Conservation (phyloP, 2,329 filamentous ascomycete genomes). For the Thielaviopsis ethacetica region DNA sequence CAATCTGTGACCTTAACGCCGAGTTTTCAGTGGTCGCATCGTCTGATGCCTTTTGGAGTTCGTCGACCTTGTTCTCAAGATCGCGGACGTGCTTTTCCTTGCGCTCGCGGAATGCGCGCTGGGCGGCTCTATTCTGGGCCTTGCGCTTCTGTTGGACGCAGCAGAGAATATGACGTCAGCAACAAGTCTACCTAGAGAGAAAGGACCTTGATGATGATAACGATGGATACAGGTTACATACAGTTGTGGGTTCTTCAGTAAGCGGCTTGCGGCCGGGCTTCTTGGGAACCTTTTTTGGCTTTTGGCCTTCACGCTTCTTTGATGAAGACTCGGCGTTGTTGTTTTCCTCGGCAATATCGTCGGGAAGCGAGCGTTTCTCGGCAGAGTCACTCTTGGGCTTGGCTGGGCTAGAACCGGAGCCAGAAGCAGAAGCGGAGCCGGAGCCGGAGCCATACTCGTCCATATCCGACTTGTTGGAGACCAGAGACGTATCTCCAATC, state of each 20-base stretch:
- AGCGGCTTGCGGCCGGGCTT: constrained; percentile 93
- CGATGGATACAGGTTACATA: constrained; percentile 34
- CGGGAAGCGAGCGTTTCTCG: constrained; percentile 59
- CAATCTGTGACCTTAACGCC: constrained; percentile 69
- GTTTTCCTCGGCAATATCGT: constrained; percentile 49
- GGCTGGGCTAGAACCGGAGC: background rate
- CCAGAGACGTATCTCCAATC: constrained; percentile 50
- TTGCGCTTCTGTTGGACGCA: constrained; percentile 63
- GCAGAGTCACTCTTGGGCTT: constrained; percentile 22
- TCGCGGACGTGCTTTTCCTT: constrained; percentile 86
- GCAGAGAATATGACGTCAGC: background rate
- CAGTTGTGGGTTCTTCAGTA: constrained; percentile 87
- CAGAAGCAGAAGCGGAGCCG: background rate
- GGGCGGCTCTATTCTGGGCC: constrained; percentile 84
- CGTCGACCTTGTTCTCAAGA: constrained; percentile 61
- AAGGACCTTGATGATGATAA: background rate
- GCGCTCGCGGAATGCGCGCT: constrained; percentile 83
- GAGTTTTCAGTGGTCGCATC: constrained; percentile 73
- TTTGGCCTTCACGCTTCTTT: constrained; percentile 31
- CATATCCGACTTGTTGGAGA: constrained; percentile 24
- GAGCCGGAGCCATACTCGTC: background rate
- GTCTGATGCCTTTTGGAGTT: constrained; percentile 69
- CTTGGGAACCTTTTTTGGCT: constrained; percentile 77
- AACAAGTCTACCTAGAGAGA: background rate
- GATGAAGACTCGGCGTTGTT: constrained; percentile 16